Conservation (phyloP, 2,329 filamentous ascomycete genomes). For the Cladophialophora yegresii region DNA sequence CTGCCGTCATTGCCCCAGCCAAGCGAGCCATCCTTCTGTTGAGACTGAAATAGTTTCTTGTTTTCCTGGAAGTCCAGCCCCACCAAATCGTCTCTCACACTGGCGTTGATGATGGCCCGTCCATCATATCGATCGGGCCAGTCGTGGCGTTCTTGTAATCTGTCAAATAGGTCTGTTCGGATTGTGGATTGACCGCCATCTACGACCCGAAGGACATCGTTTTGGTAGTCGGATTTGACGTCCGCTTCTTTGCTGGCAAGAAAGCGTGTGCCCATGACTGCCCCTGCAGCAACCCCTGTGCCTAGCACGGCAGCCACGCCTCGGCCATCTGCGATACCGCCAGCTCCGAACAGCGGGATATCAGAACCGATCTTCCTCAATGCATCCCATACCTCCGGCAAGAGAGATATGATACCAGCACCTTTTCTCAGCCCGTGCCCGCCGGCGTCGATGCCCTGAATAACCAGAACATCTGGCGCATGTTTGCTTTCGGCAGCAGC, state of each 20-base stretch:
- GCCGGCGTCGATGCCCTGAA: slow-evolving; percentile 57
- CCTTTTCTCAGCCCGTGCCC: slow-evolving; percentile 53
- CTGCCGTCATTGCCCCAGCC: slow-evolving; percentile 16
- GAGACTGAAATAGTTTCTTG: slow-evolving; percentile 12
- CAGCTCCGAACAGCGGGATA: slow-evolving; percentile 54
- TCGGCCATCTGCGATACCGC: slow-evolving; percentile 56
- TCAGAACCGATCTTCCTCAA: slow-evolving; percentile 34
- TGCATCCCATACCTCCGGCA: slow-evolving; percentile 54
- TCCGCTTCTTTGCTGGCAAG: slow-evolving; percentile 54
- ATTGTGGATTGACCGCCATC: slow-evolving; percentile 56
- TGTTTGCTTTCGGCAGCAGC: slow-evolving; percentile 40
- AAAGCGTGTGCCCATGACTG: slow-evolving; percentile 65
- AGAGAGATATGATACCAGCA: slow-evolving; percentile 50
- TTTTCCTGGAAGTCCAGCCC: slow-evolving; percentile 10
- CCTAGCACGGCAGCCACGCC: slow-evolving; percentile 53
- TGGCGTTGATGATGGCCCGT: slow-evolving; percentile 59
- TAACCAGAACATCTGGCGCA: slow-evolving; percentile 53
- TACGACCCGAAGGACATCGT: slow-evolving; percentile 50
- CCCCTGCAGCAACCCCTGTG: slow-evolving; percentile 54
- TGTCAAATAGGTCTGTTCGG: slow-evolving; percentile 56
- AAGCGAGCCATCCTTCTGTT: slow-evolving; percentile 7
- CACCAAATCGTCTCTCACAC: slow-evolving; percentile 38
- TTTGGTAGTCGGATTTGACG: slow-evolving; percentile 52
- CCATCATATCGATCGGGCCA: slow-evolving; percentile 62
- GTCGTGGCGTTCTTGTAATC: slow-evolving; percentile 55